These are phyloP conservation scores for Lippia alba DNA, from an alignment of 305 asterid species.

Conservation along the genomic window DNA sequence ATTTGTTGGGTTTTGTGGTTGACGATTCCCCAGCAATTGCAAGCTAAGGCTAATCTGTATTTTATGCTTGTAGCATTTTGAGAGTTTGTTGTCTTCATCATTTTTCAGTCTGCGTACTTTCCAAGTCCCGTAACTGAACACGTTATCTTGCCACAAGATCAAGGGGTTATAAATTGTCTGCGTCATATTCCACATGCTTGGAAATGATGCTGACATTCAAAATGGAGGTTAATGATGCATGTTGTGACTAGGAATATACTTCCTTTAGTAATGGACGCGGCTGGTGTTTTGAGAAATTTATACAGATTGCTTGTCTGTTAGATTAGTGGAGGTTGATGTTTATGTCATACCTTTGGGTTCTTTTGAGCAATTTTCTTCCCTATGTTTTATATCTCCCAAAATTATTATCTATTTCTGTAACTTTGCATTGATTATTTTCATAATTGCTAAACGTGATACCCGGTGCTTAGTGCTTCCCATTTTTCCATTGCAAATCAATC, in stretches of 20 bases:
- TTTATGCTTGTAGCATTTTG: constrained; percentile 21
- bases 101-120: no score
- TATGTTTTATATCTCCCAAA: no score
- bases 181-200: constrained; percentile 7
- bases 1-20: constrained; percentile 31
- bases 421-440: constrained; percentile 18
- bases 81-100: constrained; percentile 2
- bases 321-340: no score
- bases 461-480: constrained; percentile 22
- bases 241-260: constrained; percentile 20
- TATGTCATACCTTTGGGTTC: no score
- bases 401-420: constrained; percentile 11
- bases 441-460: constrained; percentile 17
- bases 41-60: constrained; percentile 2
- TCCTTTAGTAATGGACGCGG: constrained; percentile 8
- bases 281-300: neutral
- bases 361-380: no score
- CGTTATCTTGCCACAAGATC: constrained; percentile 9
- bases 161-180: neutral
- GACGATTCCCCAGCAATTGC: constrained; percentile 3
- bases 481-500: constrained; percentile 29
- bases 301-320: no score
- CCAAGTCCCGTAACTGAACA: neutral
- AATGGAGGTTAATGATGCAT: constrained; percentile 26
- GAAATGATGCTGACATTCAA: neutral